Conservation (phyloP, 2,329 filamentous ascomycete species). For the Lasiodiplodia hormozganensis region DNA sequence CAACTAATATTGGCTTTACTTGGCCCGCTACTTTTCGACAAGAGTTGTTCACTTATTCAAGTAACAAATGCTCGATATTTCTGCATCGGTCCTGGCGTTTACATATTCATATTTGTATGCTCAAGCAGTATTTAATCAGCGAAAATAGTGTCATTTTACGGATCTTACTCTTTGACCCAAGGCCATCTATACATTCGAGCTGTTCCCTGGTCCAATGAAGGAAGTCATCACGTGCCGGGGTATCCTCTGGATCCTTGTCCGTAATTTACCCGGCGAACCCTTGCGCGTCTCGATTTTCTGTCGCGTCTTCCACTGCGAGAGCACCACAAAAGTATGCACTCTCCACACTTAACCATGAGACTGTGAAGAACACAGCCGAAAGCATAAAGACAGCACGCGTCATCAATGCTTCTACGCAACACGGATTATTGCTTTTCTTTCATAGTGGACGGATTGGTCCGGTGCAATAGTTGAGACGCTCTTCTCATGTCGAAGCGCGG, state of each 20-base stretch:
- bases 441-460: background rate
- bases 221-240: background rate
- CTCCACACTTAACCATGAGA: background rate
- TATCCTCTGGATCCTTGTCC: background rate
- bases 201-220: background rate
- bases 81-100: too few species aligned
- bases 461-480: background rate
- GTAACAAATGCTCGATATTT: too few species aligned
- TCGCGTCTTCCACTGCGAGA: background rate
- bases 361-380: background rate
- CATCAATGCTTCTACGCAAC: background rate
- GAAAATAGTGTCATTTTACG: too few species aligned
- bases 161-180: too few species aligned
- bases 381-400: background rate
- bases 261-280: background rate
- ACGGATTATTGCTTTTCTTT: background rate
- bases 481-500: constrained; percentile 7
- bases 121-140: background rate
- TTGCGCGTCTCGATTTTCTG: background rate
- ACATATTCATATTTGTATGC: too few species aligned
- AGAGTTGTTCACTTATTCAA: too few species aligned
- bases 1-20: too few species aligned
- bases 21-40: too few species aligned
- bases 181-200: too few species aligned
- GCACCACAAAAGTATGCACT: background rate